Base-by-base conservation (phyloP, 768 basidiomycete genomes). In the Hygrophoropsis aurantiaca region DNA sequence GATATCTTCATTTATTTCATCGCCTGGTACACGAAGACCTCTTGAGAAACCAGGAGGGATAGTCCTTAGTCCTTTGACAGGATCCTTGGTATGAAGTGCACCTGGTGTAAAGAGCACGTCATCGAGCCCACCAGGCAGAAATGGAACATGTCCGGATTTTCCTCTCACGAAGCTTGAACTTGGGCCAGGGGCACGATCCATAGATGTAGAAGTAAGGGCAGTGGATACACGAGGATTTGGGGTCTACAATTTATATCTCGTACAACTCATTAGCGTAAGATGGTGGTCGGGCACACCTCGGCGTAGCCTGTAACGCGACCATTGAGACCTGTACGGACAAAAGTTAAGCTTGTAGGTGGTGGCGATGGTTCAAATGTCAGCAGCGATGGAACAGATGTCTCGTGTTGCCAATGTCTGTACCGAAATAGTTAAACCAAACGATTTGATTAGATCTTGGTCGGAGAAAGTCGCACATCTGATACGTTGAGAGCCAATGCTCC, bases 61-160 rank as follows among this genome's bases (percentile, higher is more conserved):
- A 8, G 79, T 85, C 58, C 82, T 77, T 39, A 93, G 67, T 16
- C 70, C 62, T 42, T 62, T 67, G 32, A 53, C 55, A 7, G 58
- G 61, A 11, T 77, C 77, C 45, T 75, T 78, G 10, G 62, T 58
- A 19, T 65, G 57, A 25, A 65, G 59, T 20, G 53, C 58, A 19
- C 55, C 49, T 36, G 57, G 50, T 3, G 61, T 64, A 38, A 68
- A 61, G 4, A 77, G 58, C 2, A 74, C 71, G 54, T 85, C 84
- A 35, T 91, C 92, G 9, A 98, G 71, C 2, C 97, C 97, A 38
- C 97, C 97, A 5, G 97, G 97, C 70, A 84, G 80, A 67, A 98
- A 98, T 1, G 97, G 97, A 8, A 94, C 81, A 67, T 94, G 82
- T 36, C 88, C 87, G 18, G 93, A 88, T 67, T 95, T 97, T 37